Evolutionary conservation across 1,139 yeast species (phyloP).

Genomic region (Saccharomyces hybrid): DNA sequence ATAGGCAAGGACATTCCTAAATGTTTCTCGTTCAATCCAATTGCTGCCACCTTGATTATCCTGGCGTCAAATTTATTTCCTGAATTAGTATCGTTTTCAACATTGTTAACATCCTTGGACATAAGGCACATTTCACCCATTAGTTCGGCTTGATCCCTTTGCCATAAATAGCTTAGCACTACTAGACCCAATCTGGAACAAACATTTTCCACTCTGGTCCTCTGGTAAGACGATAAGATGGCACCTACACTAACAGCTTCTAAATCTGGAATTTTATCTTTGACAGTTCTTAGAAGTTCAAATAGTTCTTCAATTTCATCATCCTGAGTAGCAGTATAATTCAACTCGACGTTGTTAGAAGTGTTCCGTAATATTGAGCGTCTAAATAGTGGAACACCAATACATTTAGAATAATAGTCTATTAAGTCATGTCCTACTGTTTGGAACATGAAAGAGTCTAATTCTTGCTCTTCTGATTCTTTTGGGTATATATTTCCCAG

Average conservation of each 20-base stretch:
- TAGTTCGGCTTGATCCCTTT: conserved; percentile 67
- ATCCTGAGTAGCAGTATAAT: conserved; percentile 53
- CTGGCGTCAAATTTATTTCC: conserved; percentile 62
- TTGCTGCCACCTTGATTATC: conserved; percentile 86
- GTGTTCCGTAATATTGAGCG: conserved; percentile 51
- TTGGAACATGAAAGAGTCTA: conserved; percentile 95
- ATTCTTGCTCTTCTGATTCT: conserved; percentile 43
- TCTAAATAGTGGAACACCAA: conserved; percentile 74
- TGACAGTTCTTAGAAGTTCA: conserved; percentile 42
- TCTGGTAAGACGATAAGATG: conserved; percentile 82
- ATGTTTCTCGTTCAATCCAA: conserved; percentile 61
- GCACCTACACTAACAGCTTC: conserved; percentile 94
- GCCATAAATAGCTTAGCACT: conserved; percentile 80
- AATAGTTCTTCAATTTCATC: conserved; percentile 87
- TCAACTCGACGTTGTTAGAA: conserved; percentile 59
- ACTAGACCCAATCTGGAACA: conserved; percentile 65
- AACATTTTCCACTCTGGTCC: conserved; percentile 88
- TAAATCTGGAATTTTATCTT: conserved; percentile 56
- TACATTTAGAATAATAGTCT: conserved; percentile 55
- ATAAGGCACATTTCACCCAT: conserved; percentile 70
- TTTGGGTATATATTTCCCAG: conserved; percentile 75
- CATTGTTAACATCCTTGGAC: conserved; percentile 16
- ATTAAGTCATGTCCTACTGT: conserved; percentile 93
- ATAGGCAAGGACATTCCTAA: conserved; percentile 61
- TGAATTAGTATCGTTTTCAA: conserved; percentile 7